Conservation (phyloP, 2,329 filamentous ascomycete genomes). For the Plenodomus biglobosus region DNA sequence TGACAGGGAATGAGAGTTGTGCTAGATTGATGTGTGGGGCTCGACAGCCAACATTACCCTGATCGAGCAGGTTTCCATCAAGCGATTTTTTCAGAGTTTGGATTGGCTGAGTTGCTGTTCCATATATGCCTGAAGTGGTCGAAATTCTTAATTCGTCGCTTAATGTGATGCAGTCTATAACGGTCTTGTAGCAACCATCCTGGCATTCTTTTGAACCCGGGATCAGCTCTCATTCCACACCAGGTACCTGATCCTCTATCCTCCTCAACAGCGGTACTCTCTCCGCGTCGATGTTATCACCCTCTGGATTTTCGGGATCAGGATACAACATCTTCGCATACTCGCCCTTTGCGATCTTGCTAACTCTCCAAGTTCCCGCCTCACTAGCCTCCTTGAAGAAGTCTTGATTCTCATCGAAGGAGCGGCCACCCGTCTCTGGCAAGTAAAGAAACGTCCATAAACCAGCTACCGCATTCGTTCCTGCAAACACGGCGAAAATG, state of each 20-base stretch:
- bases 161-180: not conserved
- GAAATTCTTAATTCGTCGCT: not conserved
- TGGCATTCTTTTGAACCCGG: too few relatives aligned
- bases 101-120: too few relatives aligned
- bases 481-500: slow-evolving; percentile 60
- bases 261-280: slow-evolving; percentile 50
- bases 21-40: slow-evolving; percentile 10
- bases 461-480: slow-evolving; percentile 58
- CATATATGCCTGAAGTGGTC: not conserved
- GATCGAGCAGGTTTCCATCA: not conserved
- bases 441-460: slow-evolving; percentile 56
- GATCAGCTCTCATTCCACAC: not conserved
- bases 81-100: too few relatives aligned
- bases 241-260: slow-evolving; percentile 48
- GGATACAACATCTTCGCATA: slow-evolving; percentile 51
- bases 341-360: slow-evolving; percentile 55
- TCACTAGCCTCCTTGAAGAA: slow-evolving; percentile 59
- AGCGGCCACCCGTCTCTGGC: slow-evolving; percentile 60
- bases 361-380: slow-evolving; percentile 56
- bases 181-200: not conserved
- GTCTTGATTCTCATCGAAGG: slow-evolving; percentile 62
- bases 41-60: not conserved
- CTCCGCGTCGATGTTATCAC: slow-evolving; percentile 46
- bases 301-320: slow-evolving; percentile 34
- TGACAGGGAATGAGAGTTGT: slow-evolving; percentile 3